These are phyloP conservation scores for Ophiostoma novo-ulmi DNA, from an alignment of 2,329 filamentous ascomycete genomes.

Conservation along the genomic window DNA sequence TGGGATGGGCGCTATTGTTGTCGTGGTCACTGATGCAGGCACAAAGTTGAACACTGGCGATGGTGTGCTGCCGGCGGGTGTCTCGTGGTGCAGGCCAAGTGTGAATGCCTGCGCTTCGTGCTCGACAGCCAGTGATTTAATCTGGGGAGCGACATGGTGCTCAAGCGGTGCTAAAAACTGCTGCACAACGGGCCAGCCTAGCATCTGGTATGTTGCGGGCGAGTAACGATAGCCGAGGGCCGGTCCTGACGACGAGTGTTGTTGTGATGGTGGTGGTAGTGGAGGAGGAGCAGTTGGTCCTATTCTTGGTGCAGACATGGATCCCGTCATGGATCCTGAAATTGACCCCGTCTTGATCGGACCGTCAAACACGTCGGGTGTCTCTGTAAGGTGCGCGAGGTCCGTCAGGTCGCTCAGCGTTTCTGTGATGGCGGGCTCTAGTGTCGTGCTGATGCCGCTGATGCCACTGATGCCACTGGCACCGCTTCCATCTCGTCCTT, in stretches of 20 bases:
- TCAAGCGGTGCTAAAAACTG: conserved; percentile 37
- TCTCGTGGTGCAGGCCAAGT: conserved; percentile 32
- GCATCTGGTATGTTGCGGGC: conserved; percentile 46
- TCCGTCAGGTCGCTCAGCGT: not conserved
- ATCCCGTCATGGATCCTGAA: not conserved
- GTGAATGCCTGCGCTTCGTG: conserved; percentile 38
- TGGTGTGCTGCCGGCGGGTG: conserved; percentile 22
- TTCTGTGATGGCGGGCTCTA: not conserved
- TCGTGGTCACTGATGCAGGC: conserved; percentile 15
- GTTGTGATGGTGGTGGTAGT: not conserved
- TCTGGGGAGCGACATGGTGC: conserved; percentile 31
- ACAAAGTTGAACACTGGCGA: conserved; percentile 10
- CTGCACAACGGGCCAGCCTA: conserved; percentile 46
- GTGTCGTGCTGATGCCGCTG: not conserved
- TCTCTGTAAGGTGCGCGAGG: not conserved
- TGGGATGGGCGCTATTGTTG: conserved; percentile 33
- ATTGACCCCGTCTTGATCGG: conserved; percentile 24
- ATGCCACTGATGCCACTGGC: not conserved
- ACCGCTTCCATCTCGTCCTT: not conserved
- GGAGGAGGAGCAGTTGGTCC: not conserved
- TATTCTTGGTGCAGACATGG: not conserved
- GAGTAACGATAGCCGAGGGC: conserved; percentile 33
- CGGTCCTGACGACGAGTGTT: not conserved
- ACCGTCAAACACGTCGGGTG: not conserved
- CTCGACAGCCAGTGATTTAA: conserved; percentile 31